Percentiles rank a stretch among this genome's conserved stretches.
These are phyloP conservation scores for Trichoderma parareesei DNA, from an alignment of 495 filamentous ascomycete genomes.

Conservation along the genomic window DNA sequence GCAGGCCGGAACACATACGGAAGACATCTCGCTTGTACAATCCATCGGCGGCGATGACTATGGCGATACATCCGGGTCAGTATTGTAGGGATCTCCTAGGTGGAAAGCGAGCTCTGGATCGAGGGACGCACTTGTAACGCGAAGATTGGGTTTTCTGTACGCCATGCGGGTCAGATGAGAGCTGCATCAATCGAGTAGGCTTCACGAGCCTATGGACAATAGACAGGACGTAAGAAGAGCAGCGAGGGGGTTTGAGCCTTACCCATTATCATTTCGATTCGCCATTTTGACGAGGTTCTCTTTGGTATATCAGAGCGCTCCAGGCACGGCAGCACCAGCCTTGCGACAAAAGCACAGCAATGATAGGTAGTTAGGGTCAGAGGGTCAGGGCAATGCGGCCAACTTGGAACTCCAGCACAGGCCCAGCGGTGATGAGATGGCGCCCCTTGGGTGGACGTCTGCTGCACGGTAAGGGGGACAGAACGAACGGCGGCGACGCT, in stretches of 20 bases:
- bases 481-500: not conserved
- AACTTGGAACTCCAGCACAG: not conserved
- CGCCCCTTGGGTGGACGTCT: not conserved
- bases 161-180: not conserved
- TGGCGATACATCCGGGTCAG: constrained; percentile 8
- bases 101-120: constrained; percentile 6
- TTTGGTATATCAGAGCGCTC: not conserved
- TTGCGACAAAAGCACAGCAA: not conserved
- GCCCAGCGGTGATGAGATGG: not conserved
- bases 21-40: constrained; percentile 99
- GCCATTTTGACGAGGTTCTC: not conserved
- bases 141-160: constrained; percentile 50
- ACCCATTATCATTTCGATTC: constrained; percentile 1
- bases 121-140: constrained; percentile 53
- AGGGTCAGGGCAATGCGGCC: not conserved
- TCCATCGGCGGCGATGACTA: constrained; percentile 97
- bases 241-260: not conserved
- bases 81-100: constrained; percentile 14
- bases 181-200: not conserved
- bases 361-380: too few relatives aligned
- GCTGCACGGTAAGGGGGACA: too few relatives aligned
- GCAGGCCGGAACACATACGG: constrained; percentile 48
- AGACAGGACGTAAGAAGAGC: not conserved
- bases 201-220: not conserved
- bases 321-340: not conserved